Conservation (phyloP, 2,329 filamentous ascomycete genomes). For the Chaetothyriales sp. region DNA sequence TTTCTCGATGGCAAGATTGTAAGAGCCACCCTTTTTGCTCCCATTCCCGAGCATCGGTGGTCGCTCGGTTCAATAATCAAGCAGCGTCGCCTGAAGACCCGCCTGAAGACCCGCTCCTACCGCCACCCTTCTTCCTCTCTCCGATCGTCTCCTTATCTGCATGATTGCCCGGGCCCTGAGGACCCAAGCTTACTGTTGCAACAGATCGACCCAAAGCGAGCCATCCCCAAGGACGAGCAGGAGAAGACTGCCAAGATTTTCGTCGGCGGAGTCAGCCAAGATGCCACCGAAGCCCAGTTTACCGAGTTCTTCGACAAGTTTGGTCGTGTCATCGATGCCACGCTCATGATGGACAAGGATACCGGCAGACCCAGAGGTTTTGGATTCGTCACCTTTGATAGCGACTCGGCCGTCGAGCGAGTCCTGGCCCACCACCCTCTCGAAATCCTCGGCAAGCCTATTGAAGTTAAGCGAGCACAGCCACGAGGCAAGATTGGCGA, state of each 20-base stretch:
- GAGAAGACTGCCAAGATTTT: slow-evolving; percentile 99
- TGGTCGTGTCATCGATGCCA: slow-evolving; percentile 89
- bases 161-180: background rate
- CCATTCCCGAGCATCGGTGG: slow-evolving; percentile 9
- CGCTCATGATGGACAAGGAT: slow-evolving; percentile 99
- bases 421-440: slow-evolving; percentile 65
- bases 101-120: background rate
- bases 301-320: slow-evolving; percentile 95
- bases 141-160: background rate
- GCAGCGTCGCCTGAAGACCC: background rate
- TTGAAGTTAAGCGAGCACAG: slow-evolving; percentile 97
- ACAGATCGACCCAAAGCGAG: slow-evolving; percentile 94
- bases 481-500: slow-evolving; percentile 88
- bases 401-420: slow-evolving; percentile 83
- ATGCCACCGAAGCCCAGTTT: slow-evolving; percentile 92
- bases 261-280: slow-evolving; percentile 92
- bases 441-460: slow-evolving; percentile 87
- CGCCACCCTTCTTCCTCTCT: background rate
- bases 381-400: slow-evolving; percentile 96
- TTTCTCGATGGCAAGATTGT: slow-evolving; percentile 97
- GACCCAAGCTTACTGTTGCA: slow-evolving; percentile 17
- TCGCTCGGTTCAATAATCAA: slow-evolving; percentile 5
- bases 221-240: slow-evolving; percentile 93
- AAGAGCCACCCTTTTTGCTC: slow-evolving; percentile 30
- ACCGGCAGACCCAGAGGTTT: slow-evolving; percentile 93